Conservation (phyloP, 768 basidiomycete species). For the Panaeolus cyanescens region DNA sequence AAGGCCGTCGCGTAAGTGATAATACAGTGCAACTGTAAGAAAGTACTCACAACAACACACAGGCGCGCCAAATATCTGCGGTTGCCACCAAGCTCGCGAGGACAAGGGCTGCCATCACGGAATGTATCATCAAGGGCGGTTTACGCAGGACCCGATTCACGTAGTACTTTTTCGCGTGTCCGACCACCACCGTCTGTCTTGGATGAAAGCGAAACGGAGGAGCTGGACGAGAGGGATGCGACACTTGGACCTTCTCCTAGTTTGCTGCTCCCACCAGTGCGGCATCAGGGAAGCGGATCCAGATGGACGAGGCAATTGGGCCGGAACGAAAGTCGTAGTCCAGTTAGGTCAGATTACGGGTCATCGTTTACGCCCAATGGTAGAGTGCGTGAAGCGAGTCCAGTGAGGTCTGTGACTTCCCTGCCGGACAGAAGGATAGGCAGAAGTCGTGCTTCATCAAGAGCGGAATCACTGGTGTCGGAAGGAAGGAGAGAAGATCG, state of each 20-base stretch:
- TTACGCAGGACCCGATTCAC: slow-evolving; percentile 11
- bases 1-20: slow-evolving; percentile 82
- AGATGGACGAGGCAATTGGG: background rate
- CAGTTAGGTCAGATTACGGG: slow-evolving; percentile 21
- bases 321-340: slow-evolving; percentile 5
- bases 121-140: slow-evolving; percentile 21
- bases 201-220: slow-evolving; percentile 30
- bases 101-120: slow-evolving; percentile 27
- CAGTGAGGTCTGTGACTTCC: slow-evolving; percentile 26
- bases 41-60: slow-evolving; percentile 9
- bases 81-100: slow-evolving; percentile 58
- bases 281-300: background rate
- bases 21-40: background rate
- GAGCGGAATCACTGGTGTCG: slow-evolving; percentile 10
- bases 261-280: background rate
- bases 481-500: slow-evolving; percentile 10
- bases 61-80: slow-evolving; percentile 85
- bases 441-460: slow-evolving; percentile 6
- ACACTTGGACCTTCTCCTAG: background rate
- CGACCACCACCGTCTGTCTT: slow-evolving; percentile 19
- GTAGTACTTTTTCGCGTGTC: slow-evolving; percentile 14
- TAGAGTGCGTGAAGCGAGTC: slow-evolving; percentile 18
- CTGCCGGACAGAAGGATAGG: slow-evolving; percentile 18
- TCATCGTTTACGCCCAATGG: slow-evolving; percentile 5
- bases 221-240: background rate